Base-by-base conservation (phyloP, 768 basidiomycete genomes). In the Suillus alpinus region DNA sequence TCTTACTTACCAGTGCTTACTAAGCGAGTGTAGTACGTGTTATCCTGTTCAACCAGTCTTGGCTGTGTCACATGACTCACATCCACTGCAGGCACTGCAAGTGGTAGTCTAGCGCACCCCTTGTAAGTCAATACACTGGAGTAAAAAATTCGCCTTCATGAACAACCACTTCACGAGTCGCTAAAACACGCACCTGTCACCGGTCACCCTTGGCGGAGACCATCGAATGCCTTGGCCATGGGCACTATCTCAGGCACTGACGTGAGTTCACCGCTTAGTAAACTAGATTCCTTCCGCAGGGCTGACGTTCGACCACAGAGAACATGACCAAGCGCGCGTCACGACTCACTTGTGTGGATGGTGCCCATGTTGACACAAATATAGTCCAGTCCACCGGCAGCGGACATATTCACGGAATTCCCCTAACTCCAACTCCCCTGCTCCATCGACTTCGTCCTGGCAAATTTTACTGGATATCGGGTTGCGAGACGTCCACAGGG, bases 371-470 rank as follows among this genome's bases (percentile, higher is more conserved):
- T 26, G 97, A 98, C 71, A 94, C 98, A 78, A 98, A 99, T 75
- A 97, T 95, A 8, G 76, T 82, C 13, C 86, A 89, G 60, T 86
- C 91, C 16, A 95, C 95, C 20, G 87, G 77, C 46, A 86, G 89
- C 67, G 96, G 96, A 36, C 97, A 98, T 76, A 88, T 99, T 50
- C 97, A 99, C 76, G 97, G 97, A 62, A 97, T 97, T 89, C 97
- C 97, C 23, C 84, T 98, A 86, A 80, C 72, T 63, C 79, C 39
- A 76, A 74, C 64, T 26, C 71, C 43, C 70, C 71, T 31, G 40
- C 78, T 44, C 68, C 77, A 61, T 23, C 20, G 44, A 44, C 12
- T 44, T 12, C 20, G 13, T 44, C 13, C 20, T 44, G 1, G 44
- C 44, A 76, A 79, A 59, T 86, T 82, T 69, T 67, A 73, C 43